These are phyloP conservation scores for Oldenlandia corymbosa DNA, from an alignment of 257 asterid genomes.

Conservation along the genomic window DNA sequence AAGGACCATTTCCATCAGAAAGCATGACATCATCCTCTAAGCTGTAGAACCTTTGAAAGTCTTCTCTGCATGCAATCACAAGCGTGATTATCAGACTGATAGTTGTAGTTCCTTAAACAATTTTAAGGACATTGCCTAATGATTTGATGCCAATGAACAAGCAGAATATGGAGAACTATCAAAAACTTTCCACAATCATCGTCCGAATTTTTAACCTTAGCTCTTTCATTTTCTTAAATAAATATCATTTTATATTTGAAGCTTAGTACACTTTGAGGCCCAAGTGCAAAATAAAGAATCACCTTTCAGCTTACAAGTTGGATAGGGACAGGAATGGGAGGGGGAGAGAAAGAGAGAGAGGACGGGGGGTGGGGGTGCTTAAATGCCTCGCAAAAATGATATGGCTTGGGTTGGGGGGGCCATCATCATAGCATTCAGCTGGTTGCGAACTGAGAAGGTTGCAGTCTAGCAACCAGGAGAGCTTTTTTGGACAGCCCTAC, in stretches of 20 bases:
- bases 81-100: not conserved
- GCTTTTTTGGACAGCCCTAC: not conserved
- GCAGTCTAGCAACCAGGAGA: not conserved
- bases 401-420: too few species aligned
- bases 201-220: not conserved
- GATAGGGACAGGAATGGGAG: not conserved
- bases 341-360: not conserved
- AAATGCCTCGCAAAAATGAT: too few species aligned
- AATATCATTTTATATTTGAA: too few species aligned
- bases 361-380: too few species aligned
- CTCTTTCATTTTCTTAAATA: too few species aligned
- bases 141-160: not conserved
- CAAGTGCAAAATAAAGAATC: not conserved
- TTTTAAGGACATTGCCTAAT: not conserved
- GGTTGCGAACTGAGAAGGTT: not conserved
- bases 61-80: slow-evolving; percentile 46
- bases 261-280: not conserved
- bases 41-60: slow-evolving; percentile 31
- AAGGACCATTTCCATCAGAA: slow-evolving; percentile 36
- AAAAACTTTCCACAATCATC: not conserved
- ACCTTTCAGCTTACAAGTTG: not conserved
- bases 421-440: not conserved
- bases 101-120: not conserved
- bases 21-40: slow-evolving; percentile 32
- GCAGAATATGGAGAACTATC: not conserved